Evolutionary conservation across 768 basidiomycete genomes (phyloP), one percentile per base, ranked within the genome.

Genomic region (Mycena pura): DNA sequence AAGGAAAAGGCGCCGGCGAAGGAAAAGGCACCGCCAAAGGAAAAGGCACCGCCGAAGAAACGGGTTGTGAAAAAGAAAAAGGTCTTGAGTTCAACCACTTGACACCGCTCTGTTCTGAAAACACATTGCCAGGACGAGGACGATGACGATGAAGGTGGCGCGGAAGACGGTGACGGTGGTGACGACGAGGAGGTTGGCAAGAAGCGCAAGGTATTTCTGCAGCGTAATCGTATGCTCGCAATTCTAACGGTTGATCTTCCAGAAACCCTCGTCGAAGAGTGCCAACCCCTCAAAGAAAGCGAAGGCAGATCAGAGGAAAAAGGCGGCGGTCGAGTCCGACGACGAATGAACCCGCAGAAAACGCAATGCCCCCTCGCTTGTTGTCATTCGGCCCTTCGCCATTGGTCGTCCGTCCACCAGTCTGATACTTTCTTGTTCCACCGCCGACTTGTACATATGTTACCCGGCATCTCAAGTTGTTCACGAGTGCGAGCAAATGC

Each of bases 151-250:
- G 76, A 76, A 19, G 72, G 74, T 1, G 74, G 79, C 24, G 73
- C 73, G 34, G 80, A 67, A 7, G 81, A 77, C 15, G 79, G 70
- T n/a, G 82, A 80, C 11, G 84, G 82, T 6, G 82, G 81, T 1
- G 83, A 80, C 14, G 83, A 84, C 11, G 78, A 79, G 2, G 65
- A 73, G 72, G 70, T 70, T 55, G 76, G 74, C 68, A 90, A 87
- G 79, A 93, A 92, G 76, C 87, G 89, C 76, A 90, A 91, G 86
- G 90, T 87, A 67, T 21, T 64, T 17, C 41, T 28, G 10, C 28
- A 38, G 21, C 17, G 0, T 13, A 41, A 4, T 13, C 45, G 36
- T 41, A 25, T 27, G 45, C 34, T 34, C 4, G 41, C 29, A 10
- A 56, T 57, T 70, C 29, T 40, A 19, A 47, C n/a, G n/a, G 43